Conservation (phyloP, 192 early-diverging fungal species). For the Podila clonocystis region DNA sequence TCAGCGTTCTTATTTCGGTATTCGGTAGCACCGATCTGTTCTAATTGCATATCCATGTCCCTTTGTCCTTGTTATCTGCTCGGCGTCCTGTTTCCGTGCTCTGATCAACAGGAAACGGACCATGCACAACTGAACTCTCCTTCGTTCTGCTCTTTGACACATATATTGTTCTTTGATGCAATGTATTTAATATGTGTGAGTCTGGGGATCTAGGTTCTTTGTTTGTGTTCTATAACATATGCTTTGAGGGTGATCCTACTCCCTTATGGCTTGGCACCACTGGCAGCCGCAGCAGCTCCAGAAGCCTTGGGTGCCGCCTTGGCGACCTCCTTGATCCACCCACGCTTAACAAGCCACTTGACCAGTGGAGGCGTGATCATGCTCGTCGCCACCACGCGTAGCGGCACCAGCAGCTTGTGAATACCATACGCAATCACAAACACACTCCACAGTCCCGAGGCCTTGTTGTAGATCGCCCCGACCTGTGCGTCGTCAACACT, state of each 20-base stretch:
- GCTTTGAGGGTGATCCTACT: background rate
- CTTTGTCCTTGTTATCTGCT: too few species aligned
- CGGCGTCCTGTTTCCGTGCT: too few species aligned
- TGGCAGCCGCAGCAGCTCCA: background rate
- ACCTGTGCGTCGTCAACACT: conserved; percentile 24
- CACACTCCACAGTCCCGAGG: conserved; percentile 55
- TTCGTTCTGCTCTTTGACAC: too few species aligned
- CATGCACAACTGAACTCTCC: too few species aligned
- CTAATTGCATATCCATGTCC: too few species aligned
- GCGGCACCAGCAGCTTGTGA: conserved; percentile 66
- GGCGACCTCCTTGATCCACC: conserved; percentile 54
- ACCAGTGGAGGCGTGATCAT: conserved; percentile 62
- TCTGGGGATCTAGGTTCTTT: too few species aligned
- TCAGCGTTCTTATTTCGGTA: too few species aligned
- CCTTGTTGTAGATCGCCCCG: conserved; percentile 39
- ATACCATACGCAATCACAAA: conserved; percentile 71
- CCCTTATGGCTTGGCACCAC: conserved; percentile 9
- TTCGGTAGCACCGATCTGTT: too few species aligned
- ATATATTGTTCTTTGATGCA: too few species aligned
- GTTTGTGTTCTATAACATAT: too few species aligned
- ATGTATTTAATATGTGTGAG: too few species aligned
- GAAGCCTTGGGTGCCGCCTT: conserved; percentile 16
- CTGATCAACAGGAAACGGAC: too few species aligned
- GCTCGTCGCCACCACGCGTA: conserved; percentile 63
- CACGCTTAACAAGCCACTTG: conserved; percentile 56